Conservation (phyloP, 345 rosid species). For the Acer saccharum region DNA sequence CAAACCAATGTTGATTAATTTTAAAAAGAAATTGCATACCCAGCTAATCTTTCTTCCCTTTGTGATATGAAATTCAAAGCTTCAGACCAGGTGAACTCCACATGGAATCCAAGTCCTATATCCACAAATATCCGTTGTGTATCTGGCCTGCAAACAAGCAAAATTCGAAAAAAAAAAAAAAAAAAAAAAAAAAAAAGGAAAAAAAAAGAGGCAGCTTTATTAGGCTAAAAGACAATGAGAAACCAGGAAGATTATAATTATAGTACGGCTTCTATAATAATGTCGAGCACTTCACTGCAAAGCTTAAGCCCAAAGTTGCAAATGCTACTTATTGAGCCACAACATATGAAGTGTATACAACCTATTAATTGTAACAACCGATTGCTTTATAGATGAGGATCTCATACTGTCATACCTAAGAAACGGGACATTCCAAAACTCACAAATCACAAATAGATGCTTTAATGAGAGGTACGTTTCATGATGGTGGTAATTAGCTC, state of each 20-base stretch:
- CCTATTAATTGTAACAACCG: background rate
- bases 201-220: background rate
- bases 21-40: slow-evolving; percentile 36
- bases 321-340: background rate
- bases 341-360: background rate
- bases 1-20: slow-evolving; percentile 13
- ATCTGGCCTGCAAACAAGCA: slow-evolving; percentile 40
- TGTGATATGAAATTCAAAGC: slow-evolving; percentile 48
- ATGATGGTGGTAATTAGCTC: background rate
- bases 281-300: background rate
- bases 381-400: background rate
- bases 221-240: background rate
- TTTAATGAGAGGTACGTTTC: background rate
- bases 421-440: background rate
- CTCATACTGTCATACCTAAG: background rate
- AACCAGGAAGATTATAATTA: background rate
- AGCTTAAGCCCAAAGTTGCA: background rate
- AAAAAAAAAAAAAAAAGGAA: background rate
- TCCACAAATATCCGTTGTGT: slow-evolving; percentile 54
- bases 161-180: background rate
- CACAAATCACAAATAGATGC: background rate
- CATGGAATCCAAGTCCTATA: slow-evolving; percentile 64
- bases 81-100: slow-evolving; percentile 65
- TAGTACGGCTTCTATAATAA: background rate
- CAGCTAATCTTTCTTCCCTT: slow-evolving; percentile 62